Conservation (phyloP, 805 yeast genomes). For the Starmerella sirachaensis region DNA sequence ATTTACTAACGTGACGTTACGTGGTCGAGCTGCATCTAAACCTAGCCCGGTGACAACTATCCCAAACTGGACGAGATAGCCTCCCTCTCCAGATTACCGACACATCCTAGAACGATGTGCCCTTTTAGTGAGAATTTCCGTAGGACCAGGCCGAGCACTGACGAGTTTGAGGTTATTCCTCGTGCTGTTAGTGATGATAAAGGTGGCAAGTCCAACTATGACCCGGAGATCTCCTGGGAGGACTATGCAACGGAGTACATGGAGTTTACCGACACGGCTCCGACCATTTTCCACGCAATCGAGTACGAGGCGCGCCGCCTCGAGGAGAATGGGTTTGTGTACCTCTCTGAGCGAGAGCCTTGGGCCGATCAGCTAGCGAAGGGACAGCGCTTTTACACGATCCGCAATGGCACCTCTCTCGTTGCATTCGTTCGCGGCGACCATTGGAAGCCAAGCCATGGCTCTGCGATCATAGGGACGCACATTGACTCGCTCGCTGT, state of each 20-base stretch:
- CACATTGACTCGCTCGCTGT: conserved; percentile 65
- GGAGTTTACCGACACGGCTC: conserved; percentile 58
- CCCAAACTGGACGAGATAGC: too few species aligned
- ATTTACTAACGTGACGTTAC: too few species aligned
- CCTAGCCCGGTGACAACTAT: too few species aligned
- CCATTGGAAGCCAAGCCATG: conserved; percentile 49
- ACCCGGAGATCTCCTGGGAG: conserved; percentile 21
- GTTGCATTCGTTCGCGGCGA: conserved; percentile 61
- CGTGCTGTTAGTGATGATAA: conserved; percentile 2
- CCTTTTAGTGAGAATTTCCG: conserved; percentile 13
- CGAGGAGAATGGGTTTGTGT: conserved; percentile 48
- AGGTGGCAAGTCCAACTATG: conserved; percentile 6
- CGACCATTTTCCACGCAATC: conserved; percentile 68
- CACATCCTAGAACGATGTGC: conserved; percentile 15
- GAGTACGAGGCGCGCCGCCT: conserved; percentile 38
- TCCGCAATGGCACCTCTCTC: conserved; percentile 55
- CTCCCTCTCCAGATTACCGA: background rate
- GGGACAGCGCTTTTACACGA: conserved; percentile 45
- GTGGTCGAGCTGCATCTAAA: too few species aligned
- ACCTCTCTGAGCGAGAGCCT: conserved; percentile 48
- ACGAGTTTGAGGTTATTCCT: conserved; percentile 24
- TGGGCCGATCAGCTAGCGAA: conserved; percentile 37
- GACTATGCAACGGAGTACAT: conserved; percentile 37
- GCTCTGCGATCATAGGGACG: conserved; percentile 60
- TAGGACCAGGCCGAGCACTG: conserved; percentile 9